Evolutionary conservation across 179 eudicot species (phyloP), one percentile per base, ranked within the genome.

Genomic region (Camellia oleifera): DNA sequence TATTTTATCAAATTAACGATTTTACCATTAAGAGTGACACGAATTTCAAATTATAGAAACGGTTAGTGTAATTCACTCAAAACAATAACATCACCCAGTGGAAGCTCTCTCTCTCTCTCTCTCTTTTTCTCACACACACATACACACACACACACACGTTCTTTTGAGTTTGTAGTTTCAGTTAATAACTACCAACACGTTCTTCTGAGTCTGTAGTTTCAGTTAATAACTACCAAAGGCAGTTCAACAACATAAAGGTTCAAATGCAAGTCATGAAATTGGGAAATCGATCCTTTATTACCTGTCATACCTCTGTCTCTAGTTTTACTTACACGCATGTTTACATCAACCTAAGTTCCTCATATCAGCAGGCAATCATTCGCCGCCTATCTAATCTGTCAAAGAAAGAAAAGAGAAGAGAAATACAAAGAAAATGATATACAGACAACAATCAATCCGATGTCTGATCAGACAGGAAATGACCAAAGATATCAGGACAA

Each of bases 401-500:
- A 20, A 58, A 13, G 77, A 75, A 60, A 58, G 32, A 60, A 5
- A n/a, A 42, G 18, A 42, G 40, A 26, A 26, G 32, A 60, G 12
- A n/a, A 42, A 44, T 58, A 15, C 14, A 5, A 2, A 17, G 53
- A 75, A 58, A 53, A 74, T 12, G 5, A 67, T 70, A 69, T 70
- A 69, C 14, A 26, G 67, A 52, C 15, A 18, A 8, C 15, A 48
- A 79, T 61, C 75, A 85, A 46, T 87, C 90, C 53, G 78, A 61
- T n/a, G 58, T 53, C 56, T 88, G 91, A 73, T 91, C 98, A 61
- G 91, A 82, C 82, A 94, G 82, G 52, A 97, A 77, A 62, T 97
- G 94, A 61, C 98, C 98, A 81, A 95, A 95, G 52, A 95, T 92
- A 79, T 95, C 96, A 42, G 94, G 97, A 81, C 99, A 95, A 14